Base-by-base conservation (phyloP, 2,329 filamentous ascomycete genomes). In the Ambrosiella cleistominuta region DNA sequence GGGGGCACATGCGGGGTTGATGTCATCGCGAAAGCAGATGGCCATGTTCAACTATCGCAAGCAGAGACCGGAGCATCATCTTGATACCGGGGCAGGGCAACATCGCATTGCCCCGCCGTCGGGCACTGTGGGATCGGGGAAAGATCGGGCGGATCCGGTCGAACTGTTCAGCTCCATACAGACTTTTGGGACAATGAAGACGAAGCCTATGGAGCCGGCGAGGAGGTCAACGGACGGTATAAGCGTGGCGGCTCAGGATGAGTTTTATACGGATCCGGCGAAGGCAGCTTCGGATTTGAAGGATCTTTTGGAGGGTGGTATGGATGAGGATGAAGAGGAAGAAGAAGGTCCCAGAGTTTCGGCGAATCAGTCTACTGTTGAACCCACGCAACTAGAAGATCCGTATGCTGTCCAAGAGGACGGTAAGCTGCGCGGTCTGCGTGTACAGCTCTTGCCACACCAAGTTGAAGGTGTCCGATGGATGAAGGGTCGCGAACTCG, bases 401-500 rank as follows among this genome's bases (percentile, higher is more conserved):
- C 45, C 52, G 12, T 44, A 53, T 27, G 56, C 44, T 27, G 50
- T 60, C 11, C 59, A 55, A 45, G 51, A 57, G 17, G 61, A 62
- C 27, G 76, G 77, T 1, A 71, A 69, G 0, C 61, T 96, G 0
- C 83, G 89, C 57, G 93, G 91, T 0, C 77, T 98, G 61, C 86
- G 84, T 58, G 88, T 97, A 61, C 90, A 86, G 65, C 76, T 98
- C 1, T 76, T 98, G 0, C 91, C 90, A 3, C 93, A 98, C 70
- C 93, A 98, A 70, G 82, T 96, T 12, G 88, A 95, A 58, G 93
- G 93, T 64, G 85, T 97, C 0, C 81, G 84, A 59, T 98, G 93
- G 91, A 95, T 98, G 88, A 84, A 80, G 58, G 86, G 90, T 60
- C 88, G 94, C 65, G 93, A 98, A 70, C 82, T 88, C 9, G 90